phyloP scores from a whole-genome alignment of 179 eudicot genomes.

The Patellifolia procumbens region DNA sequence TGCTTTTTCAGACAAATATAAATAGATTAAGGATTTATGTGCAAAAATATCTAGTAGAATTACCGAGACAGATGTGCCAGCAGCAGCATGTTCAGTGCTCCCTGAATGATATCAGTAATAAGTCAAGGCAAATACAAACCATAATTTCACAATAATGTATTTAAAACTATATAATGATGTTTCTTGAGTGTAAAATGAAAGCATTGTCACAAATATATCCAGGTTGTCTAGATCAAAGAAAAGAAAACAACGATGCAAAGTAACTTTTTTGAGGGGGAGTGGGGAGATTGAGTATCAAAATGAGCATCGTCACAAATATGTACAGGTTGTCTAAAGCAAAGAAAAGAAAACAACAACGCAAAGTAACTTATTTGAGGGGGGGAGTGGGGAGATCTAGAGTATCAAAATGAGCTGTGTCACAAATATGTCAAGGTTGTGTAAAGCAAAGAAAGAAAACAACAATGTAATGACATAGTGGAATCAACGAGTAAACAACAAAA shows the following conservation, averaged over 20 bases:
- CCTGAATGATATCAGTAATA: constrained; percentile 39
- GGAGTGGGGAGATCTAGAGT: neutral
- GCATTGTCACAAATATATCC: no score
- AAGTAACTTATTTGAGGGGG: neutral
- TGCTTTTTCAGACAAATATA: constrained; percentile 13
- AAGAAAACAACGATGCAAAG: no score
- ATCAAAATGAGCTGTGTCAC: neutral
- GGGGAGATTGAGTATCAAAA: no score
- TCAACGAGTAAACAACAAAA: neutral
- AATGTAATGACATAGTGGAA: neutral
- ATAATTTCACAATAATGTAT: neutral
- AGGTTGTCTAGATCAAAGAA: no score
- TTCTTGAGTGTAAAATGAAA: no score
- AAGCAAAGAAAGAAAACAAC: no score
- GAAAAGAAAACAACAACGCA: neutral
- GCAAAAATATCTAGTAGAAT: neutral
- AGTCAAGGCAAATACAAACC: neutral
- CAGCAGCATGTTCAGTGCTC: constrained; percentile 42
- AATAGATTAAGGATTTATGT: constrained; percentile 11
- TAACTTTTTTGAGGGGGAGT: no score
- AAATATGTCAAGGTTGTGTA: neutral
- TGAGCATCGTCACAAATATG: no score
- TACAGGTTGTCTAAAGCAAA: no score
- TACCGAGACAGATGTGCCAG: constrained; percentile 55
- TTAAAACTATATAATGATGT: no score